Conservation (phyloP, 148 eudicot genomes). For the Gaultheria prostrata region DNA sequence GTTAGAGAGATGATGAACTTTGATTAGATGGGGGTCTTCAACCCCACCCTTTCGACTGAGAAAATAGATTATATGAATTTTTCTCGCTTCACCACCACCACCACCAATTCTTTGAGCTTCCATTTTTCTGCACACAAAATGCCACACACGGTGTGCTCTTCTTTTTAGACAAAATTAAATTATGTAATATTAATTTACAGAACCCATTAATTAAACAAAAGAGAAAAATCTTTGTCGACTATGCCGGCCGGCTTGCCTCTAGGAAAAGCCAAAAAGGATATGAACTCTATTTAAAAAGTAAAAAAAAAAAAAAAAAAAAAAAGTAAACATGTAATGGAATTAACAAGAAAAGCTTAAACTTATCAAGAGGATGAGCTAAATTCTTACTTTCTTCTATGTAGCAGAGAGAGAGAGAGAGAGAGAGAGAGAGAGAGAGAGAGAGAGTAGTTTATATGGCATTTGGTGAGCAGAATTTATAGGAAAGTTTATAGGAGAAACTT, state of each 20-base stretch:
- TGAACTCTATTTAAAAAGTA: background rate
- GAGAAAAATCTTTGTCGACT: slow-evolving; percentile 24
- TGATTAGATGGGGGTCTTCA: slow-evolving; percentile 58
- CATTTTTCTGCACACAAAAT: slow-evolving; percentile 12
- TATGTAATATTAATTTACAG: background rate
- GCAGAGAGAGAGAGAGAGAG: too few relatives aligned
- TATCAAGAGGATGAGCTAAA: slow-evolving; percentile 21
- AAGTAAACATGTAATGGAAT: background rate
- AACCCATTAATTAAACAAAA: background rate
- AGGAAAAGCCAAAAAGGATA: slow-evolving; percentile 18
- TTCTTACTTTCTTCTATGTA: background rate
- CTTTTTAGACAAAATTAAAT: slow-evolving; percentile 19
- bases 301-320: background rate
- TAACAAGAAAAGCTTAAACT: background rate
- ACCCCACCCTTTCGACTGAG: slow-evolving; percentile 46
- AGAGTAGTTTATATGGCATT: background rate
- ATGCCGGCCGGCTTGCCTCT: slow-evolving; percentile 29
- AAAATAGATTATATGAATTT: slow-evolving; percentile 50
- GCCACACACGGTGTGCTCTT: background rate
- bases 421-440: slow-evolving; percentile 4
- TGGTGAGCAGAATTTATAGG: slow-evolving; percentile 11
- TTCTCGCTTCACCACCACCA: slow-evolving; percentile 37
- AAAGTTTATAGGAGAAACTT: background rate
- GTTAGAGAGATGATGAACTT: slow-evolving; percentile 49
- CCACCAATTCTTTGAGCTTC: background rate